Conservation (phyloP, 768 basidiomycete species). For the Mycena olivaceomarginata region DNA sequence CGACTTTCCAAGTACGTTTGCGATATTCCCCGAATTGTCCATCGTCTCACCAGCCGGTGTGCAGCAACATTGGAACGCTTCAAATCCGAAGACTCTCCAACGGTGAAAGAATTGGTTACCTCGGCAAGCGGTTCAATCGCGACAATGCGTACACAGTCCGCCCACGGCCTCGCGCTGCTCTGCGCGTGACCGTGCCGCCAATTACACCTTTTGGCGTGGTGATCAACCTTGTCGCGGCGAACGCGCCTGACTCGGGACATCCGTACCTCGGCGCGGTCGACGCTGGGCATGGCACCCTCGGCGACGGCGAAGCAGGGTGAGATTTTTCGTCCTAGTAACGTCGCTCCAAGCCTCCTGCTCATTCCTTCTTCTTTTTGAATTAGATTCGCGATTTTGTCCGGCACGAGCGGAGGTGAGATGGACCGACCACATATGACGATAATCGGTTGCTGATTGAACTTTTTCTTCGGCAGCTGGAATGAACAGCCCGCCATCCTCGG, state of each 20-base stretch:
- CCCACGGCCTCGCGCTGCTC: not conserved
- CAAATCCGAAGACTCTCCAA: not conserved
- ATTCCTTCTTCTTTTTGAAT: not conserved
- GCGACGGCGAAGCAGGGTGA: not conserved
- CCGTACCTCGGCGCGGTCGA: constrained; percentile 17
- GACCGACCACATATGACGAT: not conserved
- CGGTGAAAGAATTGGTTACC: constrained; percentile 10
- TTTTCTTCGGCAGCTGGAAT: not conserved
- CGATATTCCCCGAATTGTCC: not conserved
- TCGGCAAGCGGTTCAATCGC: constrained; percentile 8
- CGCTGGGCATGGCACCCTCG: not conserved
- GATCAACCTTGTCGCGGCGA: constrained; percentile 17
- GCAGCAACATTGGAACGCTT: constrained; percentile 12
- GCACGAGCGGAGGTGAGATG: constrained; percentile 5
- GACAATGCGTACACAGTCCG: constrained; percentile 14
- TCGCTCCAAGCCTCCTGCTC: not conserved
- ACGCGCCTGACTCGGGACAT: constrained; percentile 3
- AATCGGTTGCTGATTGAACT: not conserved
- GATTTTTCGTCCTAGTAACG: not conserved
- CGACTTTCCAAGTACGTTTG: constrained; percentile 6
- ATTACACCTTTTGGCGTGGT: not conserved
- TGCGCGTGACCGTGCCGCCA: constrained; percentile 18
- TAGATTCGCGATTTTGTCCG: constrained; percentile 18
- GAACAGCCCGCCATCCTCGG: constrained; percentile 13
- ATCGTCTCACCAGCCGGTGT: too few species aligned